Evolutionary conservation across 495 filamentous ascomycete species (phyloP).

Genomic region (Terfezia boudieri): DNA sequence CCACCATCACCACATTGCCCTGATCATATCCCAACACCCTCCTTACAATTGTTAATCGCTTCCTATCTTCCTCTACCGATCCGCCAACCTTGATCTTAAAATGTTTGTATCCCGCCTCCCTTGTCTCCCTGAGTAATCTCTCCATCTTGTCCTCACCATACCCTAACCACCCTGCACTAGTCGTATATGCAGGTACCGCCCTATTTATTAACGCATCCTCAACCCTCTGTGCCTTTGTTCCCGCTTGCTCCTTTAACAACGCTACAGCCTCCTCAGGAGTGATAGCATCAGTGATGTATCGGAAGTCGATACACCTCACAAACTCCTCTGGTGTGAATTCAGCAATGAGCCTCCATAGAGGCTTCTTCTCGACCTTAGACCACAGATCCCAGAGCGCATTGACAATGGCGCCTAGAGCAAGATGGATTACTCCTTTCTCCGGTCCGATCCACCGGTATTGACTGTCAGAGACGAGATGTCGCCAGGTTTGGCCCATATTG

Average conservation of each 20-base stretch:
- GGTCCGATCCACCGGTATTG: constrained; percentile 90
- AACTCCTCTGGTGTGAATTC: constrained; percentile 79
- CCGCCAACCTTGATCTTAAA: constrained; percentile 86
- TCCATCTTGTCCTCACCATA: constrained; percentile 74
- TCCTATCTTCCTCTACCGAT: constrained; percentile 43
- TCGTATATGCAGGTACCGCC: constrained; percentile 81
- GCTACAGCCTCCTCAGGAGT: constrained; percentile 62
- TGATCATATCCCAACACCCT: constrained; percentile 66
- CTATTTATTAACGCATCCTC: constrained; percentile 42
- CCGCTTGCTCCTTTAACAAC: constrained; percentile 39
- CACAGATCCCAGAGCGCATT: constrained; percentile 93
- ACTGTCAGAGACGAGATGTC: constrained; percentile 69
- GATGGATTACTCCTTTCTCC: constrained; percentile 86
- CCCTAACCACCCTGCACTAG: constrained; percentile 82
- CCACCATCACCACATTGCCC: constrained; percentile 81
- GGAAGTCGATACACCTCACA: constrained; percentile 72
- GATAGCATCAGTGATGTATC: constrained; percentile 84
- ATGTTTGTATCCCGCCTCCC: constrained; percentile 54
- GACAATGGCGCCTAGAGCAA: constrained; percentile 72
- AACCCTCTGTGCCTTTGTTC: constrained; percentile 42
- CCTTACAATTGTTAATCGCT: constrained; percentile 48
- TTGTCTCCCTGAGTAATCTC: constrained; percentile 43
- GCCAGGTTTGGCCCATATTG: constrained; percentile 79
- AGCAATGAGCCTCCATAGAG: constrained; percentile 72
- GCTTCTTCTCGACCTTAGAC: constrained; percentile 67